Evolutionary conservation across 176 grass and related monocot genomes (phyloP), one percentile per base, ranked within the genome.

Genomic region (Aechmea fasciata): DNA sequence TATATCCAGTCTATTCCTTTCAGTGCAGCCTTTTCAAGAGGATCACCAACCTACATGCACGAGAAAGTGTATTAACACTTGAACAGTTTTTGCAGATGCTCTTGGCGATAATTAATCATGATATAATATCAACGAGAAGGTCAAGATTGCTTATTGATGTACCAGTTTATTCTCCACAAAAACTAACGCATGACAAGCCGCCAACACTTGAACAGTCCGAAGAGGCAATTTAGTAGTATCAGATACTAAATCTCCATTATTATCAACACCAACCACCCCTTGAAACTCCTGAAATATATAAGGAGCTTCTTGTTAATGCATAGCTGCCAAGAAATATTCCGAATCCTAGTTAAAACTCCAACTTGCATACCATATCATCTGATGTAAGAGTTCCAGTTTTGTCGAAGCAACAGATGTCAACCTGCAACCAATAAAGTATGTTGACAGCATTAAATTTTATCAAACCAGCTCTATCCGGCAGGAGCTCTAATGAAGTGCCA

Each of bases 1-100:
- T 99, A 99, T 78, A 83, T 93, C 94, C 94, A 99, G 80, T 93
- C 89, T 83, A 99, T 93, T 73, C 94, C 94, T 75, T 93, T 99
- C 47, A 93, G 81, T 71, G 89, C 94, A 81, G 94, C 94, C 72
- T 89, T 99, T 80, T 99, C 94, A 53, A 99, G 94, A 82, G 94
- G 94, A 81, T 99, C 94, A 66, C 94, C 94, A 70, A 99, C 94
- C 94, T 99, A 75, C 24, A 77, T 78, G 64, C 79, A 72, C 26
- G 73, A 66, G 48, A 63, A 88, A 72, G 5, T 29, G 69, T 73
- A 73, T 10, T 22, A 77, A 76, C 73, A 83, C 47, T 59, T 20
- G 14, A 57, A 57, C 52, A 12, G 13, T 15, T 57, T 57, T 57
- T 57, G 14, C 52, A 18, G n/a, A 10, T n/a, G 13, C 7, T 61